Percentiles rank a stretch among this genome's conserved stretches.
These are phyloP conservation scores for Platanus orientalis DNA, from an alignment of 164 flowering plant species.

Conservation along the genomic window DNA sequence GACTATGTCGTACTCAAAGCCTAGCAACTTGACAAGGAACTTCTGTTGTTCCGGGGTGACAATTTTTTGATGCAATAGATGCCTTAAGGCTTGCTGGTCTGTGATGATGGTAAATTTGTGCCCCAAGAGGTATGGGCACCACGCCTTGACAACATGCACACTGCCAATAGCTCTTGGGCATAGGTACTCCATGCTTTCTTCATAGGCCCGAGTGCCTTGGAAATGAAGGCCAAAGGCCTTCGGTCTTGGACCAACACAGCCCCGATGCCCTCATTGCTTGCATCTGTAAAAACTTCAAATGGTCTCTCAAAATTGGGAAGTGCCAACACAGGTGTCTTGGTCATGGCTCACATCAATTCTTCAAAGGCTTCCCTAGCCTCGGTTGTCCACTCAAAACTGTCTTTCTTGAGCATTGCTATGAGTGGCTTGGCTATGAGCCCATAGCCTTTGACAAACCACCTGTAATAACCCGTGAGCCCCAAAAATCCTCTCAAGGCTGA, in stretches of 20 bases:
- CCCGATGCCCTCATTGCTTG: neutral
- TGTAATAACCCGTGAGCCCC: conserved; percentile 8
- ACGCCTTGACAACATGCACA: too few species aligned
- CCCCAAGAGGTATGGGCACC: too few species aligned
- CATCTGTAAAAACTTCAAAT: conserved; percentile 10
- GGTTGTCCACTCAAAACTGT: neutral
- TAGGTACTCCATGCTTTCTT: too few species aligned
- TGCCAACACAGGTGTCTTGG: neutral
- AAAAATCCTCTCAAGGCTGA: conserved; percentile 6
- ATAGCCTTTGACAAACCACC: neutral
- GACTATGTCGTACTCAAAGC: too few species aligned
- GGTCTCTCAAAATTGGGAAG: neutral
- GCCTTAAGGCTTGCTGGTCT: too few species aligned
- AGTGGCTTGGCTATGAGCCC: neutral
- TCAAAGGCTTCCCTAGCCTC: conserved; percentile 9
- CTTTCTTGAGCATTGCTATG: conserved; percentile 7
- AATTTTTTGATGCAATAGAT: too few species aligned
- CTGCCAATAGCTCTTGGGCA: too few species aligned
- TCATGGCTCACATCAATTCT: neutral
- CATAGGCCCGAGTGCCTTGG: neutral
- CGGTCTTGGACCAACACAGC: conserved; percentile 18
- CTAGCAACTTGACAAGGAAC: too few species aligned
- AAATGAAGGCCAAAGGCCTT: conserved; percentile 8
- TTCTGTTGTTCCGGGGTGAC: too few species aligned
- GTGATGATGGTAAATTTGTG: too few species aligned